Evolutionary conservation across 139 green algal species (phyloP), one percentile per base, ranked within the genome.

Genomic region (Chlamydomonas schloesseri): DNA sequence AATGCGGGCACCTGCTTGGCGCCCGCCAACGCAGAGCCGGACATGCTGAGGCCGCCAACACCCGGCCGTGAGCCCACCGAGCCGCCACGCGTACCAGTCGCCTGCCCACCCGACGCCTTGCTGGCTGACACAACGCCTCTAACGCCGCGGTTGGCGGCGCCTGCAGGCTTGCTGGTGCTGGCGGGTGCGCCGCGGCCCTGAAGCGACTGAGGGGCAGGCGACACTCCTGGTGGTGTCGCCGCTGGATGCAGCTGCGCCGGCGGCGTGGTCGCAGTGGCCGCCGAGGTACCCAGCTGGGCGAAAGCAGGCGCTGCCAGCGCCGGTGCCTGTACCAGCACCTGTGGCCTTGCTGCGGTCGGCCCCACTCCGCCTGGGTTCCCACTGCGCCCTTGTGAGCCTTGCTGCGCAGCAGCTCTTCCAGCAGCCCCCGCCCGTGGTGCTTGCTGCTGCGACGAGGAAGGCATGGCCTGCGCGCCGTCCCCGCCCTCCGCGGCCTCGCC

Each of bases 1-100:
- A 85, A 85, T 13, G 79, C 79, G 23, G 79, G 79, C 23, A n/a
- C 65, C 20, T 57, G 79, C 31, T n/a, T 31, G 21, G 79, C 79
- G n/a, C 79, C 79, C 24, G 79, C 47, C 47, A 85, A 33, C 21
- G 67, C 53, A 4, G 31, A 15, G 4, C 67, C 79, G 21, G 79
- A 77, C 79, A 85, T 70, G 21, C 0, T 37, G 31, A 76, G 23
- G 42, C 42, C 42, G 42, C 42, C 42, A 8, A 5, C 42, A 5
- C 42, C 42, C 42, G 42, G 42, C 42, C 42, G 42, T 8, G 42
- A 50, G 42, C 6, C 42, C 6, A 13, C 8, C 5, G 6, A 23
- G 60, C 17, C 6, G 68, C 33, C 9, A 1, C 21, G 33, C 33
- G 4, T 5, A 14, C 4, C 36, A 23, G 60, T 46, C 34, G 42